phyloP scores from a whole-genome alignment of 805 yeast species.

The Yarrowia yakushimensis region DNA sequence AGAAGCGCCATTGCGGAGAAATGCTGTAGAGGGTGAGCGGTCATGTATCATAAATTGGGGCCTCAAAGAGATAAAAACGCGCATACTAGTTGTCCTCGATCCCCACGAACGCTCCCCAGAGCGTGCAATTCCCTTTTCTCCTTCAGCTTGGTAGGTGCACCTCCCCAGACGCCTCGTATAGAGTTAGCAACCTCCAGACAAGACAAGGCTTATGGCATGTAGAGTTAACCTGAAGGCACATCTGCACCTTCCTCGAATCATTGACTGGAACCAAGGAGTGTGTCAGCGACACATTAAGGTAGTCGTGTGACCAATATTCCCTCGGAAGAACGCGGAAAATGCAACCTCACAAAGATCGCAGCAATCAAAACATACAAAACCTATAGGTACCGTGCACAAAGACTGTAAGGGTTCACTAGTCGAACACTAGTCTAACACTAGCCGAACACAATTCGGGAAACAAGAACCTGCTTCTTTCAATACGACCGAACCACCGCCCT shows the following conservation, averaged over 20 bases:
- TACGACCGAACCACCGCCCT: background rate
- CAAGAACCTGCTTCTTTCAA: background rate
- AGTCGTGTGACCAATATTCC: slow-evolving; percentile 7
- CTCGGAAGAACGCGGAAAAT: background rate
- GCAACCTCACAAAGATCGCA: background rate
- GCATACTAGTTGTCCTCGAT: background rate
- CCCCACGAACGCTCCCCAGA: background rate
- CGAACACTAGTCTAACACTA: background rate
- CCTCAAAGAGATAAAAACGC: background rate
- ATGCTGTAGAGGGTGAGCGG: no score
- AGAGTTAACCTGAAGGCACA: background rate
- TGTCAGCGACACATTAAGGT: background rate
- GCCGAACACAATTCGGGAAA: background rate
- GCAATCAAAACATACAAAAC: background rate
- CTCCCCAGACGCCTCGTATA: background rate
- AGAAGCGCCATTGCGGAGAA: no score
- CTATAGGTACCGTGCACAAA: background rate
- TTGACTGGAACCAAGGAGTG: background rate
- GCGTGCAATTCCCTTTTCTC: background rate
- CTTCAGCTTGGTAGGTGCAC: background rate
- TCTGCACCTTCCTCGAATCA: slow-evolving; percentile 10
- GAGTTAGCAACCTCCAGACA: slow-evolving; percentile 14
- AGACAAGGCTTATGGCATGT: background rate
- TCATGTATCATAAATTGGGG: no score
- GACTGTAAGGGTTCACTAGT: background rate